Conservation (phyloP, 2,329 filamentous ascomycete genomes). For the Penicillium olsonii region DNA sequence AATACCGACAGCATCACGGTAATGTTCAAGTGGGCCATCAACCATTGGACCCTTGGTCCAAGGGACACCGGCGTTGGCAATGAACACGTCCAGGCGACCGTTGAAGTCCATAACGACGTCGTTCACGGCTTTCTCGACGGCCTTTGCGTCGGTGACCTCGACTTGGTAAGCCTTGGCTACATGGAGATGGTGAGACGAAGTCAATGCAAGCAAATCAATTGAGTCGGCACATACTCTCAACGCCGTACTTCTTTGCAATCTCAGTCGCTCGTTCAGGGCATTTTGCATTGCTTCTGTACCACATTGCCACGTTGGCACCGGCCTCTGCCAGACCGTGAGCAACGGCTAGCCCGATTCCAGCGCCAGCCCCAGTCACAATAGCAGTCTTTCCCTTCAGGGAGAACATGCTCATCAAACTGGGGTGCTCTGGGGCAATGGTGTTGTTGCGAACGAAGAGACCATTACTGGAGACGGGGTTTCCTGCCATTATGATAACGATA, state of each 20-base stretch:
- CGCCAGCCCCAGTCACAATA: conserved; percentile 69
- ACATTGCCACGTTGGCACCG: conserved; percentile 71
- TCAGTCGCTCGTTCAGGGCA: conserved; percentile 62
- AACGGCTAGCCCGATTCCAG: conserved; percentile 67
- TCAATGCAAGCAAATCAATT: background rate
- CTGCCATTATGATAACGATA: conserved; percentile 31
- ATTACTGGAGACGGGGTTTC: conserved; percentile 39
- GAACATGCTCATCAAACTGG: conserved; percentile 64
- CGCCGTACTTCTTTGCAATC: conserved; percentile 66
- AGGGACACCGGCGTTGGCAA: conserved; percentile 75
- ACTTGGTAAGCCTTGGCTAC: conserved; percentile 54
- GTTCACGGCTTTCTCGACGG: conserved; percentile 45
- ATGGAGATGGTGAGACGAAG: conserved; percentile 6
- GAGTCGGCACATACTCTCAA: conserved; percentile 52
- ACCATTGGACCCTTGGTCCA: conserved; percentile 71
- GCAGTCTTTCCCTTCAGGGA: conserved; percentile 70
- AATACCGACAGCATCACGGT: conserved; percentile 67
- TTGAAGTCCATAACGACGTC: conserved; percentile 63
- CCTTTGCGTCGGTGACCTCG: conserved; percentile 46
- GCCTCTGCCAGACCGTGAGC: conserved; percentile 68
- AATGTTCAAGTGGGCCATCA: conserved; percentile 64
- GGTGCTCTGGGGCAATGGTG: conserved; percentile 48
- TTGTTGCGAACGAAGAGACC: conserved; percentile 60
- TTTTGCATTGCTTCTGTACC: conserved; percentile 70
- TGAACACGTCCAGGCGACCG: conserved; percentile 73